Percentiles rank a stretch among this genome's conserved stretches.
These are phyloP conservation scores for Circinella umbellata DNA, from an alignment of 371 early-diverging fungal genomes.

Conservation along the genomic window DNA sequence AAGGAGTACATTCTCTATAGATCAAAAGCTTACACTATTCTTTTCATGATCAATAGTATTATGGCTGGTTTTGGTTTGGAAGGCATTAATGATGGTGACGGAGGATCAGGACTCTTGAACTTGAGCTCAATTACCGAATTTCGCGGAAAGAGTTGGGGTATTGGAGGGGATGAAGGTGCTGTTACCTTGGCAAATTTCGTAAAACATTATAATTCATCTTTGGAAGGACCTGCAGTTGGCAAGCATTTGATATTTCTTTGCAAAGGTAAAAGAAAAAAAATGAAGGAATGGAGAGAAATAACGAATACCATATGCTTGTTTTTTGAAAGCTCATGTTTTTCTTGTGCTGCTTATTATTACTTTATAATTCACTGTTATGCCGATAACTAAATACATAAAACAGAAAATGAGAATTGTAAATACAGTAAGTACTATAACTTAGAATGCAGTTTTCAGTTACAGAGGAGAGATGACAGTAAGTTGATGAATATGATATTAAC, in stretches of 20 bases:
- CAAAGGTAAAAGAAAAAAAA: conserved; percentile 18
- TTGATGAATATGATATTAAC: background rate
- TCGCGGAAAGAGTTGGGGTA: conserved; percentile 49
- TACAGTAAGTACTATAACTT: background rate
- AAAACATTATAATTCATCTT: conserved; percentile 37
- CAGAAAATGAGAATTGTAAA: too few relatives aligned
- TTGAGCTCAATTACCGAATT: conserved; percentile 31
- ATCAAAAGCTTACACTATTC: background rate
- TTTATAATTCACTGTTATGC: too few relatives aligned
- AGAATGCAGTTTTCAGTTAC: too few relatives aligned
- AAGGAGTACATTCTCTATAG: background rate
- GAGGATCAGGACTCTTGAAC: conserved; percentile 23
- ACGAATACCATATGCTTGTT: too few relatives aligned
- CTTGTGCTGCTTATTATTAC: too few relatives aligned
- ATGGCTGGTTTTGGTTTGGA: conserved; percentile 43
- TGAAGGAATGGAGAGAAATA: too few relatives aligned
- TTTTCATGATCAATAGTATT: conserved; percentile 24
- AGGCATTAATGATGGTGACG: conserved; percentile 15
- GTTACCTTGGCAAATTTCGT: conserved; percentile 45
- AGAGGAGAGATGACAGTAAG: too few relatives aligned
- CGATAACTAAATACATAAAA: too few relatives aligned
- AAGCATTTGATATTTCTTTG: conserved; percentile 36
- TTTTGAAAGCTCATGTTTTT: too few relatives aligned
- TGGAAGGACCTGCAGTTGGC: conserved; percentile 43
- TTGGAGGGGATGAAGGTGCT: conserved; percentile 49